Conservation (phyloP, 768 basidiomycete genomes). For the Calocybe gangraenosa region DNA sequence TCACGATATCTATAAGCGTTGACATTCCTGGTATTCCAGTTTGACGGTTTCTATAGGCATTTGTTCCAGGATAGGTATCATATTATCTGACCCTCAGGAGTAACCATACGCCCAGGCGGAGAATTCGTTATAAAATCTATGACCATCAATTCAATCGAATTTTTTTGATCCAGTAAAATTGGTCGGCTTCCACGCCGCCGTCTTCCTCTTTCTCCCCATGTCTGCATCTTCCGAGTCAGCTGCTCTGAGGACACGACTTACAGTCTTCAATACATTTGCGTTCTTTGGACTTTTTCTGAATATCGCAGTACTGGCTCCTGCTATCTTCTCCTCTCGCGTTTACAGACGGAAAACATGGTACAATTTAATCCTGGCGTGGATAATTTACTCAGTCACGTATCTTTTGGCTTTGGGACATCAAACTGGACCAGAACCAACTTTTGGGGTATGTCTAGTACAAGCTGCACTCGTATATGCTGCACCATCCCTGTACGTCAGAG, state of each 20-base stretch:
- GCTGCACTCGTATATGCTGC: constrained; percentile 23
- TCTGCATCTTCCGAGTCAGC: neutral
- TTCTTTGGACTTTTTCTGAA: constrained; percentile 7
- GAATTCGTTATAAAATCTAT: no score
- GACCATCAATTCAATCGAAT: no score
- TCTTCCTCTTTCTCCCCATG: neutral
- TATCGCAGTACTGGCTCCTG: constrained; percentile 5
- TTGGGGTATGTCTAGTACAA: constrained; percentile 21
- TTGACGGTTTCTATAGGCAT: no score
- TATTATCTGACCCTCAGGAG: no score
- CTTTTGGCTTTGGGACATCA: constrained; percentile 20
- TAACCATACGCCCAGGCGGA: no score
- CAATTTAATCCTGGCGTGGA: constrained; percentile 17
- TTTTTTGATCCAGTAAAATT: no score
- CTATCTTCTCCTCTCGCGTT: constrained; percentile 12
- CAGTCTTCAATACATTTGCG: constrained; percentile 7
- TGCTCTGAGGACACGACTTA: neutral
- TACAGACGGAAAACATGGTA: constrained; percentile 19
- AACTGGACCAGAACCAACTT: constrained; percentile 17
- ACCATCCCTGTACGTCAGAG: constrained; percentile 18
- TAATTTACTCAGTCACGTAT: constrained; percentile 20
- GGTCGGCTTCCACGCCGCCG: no score
- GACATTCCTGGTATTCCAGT: no score
- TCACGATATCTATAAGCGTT: no score
- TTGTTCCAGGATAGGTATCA: no score